Conservation (phyloP, 495 filamentous ascomycete species). For the Xylaria telfairii region DNA sequence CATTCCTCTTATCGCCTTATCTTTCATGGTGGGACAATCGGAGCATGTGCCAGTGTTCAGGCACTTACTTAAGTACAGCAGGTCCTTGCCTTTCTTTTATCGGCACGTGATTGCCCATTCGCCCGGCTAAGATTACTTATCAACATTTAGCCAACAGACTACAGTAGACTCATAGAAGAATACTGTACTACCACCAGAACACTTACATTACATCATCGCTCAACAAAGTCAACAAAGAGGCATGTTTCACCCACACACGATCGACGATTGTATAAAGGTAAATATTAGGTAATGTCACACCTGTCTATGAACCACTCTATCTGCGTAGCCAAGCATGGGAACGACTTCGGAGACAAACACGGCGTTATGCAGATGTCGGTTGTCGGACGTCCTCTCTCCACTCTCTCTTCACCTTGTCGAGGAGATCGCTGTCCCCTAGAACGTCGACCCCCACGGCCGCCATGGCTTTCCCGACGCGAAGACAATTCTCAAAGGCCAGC, state of each 20-base stretch:
- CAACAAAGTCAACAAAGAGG: no score
- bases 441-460: constrained; percentile 63
- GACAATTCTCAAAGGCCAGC: constrained; percentile 56
- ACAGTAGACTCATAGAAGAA: no score
- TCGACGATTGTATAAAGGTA: no score
- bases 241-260: no score
- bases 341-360: not conserved
- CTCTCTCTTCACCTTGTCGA: constrained; percentile 46
- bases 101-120: constrained; percentile 36
- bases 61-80: no score
- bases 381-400: constrained; percentile 32
- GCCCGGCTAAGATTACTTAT: no score
- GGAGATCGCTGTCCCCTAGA: constrained; percentile 50
- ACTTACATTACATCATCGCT: no score
- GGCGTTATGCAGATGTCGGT: not conserved
- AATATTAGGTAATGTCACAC: not conserved
- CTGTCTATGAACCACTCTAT: not conserved
- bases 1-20: constrained; percentile 31
- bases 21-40: constrained; percentile 18
- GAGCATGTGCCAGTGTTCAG: not conserved
- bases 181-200: no score
- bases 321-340: not conserved
- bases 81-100: constrained; percentile 20
- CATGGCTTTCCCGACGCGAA: constrained; percentile 62
- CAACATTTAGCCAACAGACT: no score